A percentile compares a stretch with the other conserved stretches of the same genome.
Conservation (phyloP, 164 flowering plant species). For the Umbellularia californica region DNA sequence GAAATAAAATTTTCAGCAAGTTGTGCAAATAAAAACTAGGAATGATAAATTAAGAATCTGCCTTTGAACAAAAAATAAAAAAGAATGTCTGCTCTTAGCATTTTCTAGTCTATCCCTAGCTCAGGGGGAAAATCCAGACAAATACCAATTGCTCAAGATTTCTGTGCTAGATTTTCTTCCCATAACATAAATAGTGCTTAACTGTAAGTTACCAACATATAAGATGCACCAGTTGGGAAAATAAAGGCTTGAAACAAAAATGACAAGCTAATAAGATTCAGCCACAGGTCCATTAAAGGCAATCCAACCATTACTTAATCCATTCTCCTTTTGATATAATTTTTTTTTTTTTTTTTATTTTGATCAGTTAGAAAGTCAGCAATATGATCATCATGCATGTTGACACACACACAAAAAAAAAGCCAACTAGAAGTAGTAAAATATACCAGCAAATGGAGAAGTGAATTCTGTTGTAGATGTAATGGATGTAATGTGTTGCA, state of each 20-base stretch:
- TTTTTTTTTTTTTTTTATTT: neutral
- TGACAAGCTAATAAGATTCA: neutral
- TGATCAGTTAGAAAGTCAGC: neutral
- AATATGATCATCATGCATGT: neutral
- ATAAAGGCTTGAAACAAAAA: neutral
- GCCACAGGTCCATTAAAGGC: neutral
- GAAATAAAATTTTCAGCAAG: no score
- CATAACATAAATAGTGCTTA: neutral
- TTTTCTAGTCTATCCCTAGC: no score
- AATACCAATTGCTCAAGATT: no score
- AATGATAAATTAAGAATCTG: no score
- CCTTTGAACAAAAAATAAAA: no score
- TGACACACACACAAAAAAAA: neutral
- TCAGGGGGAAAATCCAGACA: no score
- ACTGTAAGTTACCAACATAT: neutral
- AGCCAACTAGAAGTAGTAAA: neutral
- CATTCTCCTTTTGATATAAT: neutral
- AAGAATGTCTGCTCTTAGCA: no score
- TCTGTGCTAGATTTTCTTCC: no score
- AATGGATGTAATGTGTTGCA: conserved; percentile 95
- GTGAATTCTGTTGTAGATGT: conserved; percentile 90
- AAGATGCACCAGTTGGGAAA: neutral
- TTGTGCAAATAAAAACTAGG: no score
- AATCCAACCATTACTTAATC: neutral
- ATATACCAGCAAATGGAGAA: conserved; percentile 95